These are phyloP conservation scores for Saraca asoca DNA, from an alignment of 331 rosid species.

Conservation along the genomic window DNA sequence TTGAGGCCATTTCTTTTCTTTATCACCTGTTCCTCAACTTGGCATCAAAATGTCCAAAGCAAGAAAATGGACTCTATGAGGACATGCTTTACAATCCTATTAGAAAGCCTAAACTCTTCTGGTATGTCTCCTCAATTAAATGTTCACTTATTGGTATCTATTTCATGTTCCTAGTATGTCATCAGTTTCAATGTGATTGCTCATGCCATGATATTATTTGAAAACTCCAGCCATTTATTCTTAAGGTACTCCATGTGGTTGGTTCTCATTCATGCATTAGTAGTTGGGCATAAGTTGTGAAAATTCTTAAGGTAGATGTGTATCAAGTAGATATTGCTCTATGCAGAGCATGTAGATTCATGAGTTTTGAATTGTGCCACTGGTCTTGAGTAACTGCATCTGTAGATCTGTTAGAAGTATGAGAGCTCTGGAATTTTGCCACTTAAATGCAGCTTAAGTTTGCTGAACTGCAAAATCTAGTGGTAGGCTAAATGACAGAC, in stretches of 20 bases:
- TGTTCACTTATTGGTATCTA: slow-evolving; percentile 25
- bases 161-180: slow-evolving; percentile 32
- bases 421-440: not conserved
- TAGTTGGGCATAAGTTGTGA: not conserved
- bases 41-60: slow-evolving; percentile 43
- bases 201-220: slow-evolving; percentile 15
- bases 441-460: not conserved
- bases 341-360: not conserved
- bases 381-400: not conserved
- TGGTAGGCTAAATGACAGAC: not conserved
- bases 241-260: slow-evolving; percentile 18
- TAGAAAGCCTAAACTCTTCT: slow-evolving; percentile 72
- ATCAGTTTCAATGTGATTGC: slow-evolving; percentile 22
- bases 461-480: not conserved
- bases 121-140: slow-evolving; percentile 50
- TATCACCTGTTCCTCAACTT: slow-evolving; percentile 48
- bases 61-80: slow-evolving; percentile 51
- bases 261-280: not conserved
- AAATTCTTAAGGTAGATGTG: not conserved
- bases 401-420: not conserved
- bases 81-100: slow-evolving; percentile 66
- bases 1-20: slow-evolving; percentile 90
- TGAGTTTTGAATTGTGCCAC: not conserved
- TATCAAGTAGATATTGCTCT: not conserved
- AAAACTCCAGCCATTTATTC: not conserved